Percentiles rank a stretch among this genome's conserved stretches.
phyloP scores from a whole-genome alignment of 1,284 basidiomycete genomes.

The Leccinum pallidistipes region DNA sequence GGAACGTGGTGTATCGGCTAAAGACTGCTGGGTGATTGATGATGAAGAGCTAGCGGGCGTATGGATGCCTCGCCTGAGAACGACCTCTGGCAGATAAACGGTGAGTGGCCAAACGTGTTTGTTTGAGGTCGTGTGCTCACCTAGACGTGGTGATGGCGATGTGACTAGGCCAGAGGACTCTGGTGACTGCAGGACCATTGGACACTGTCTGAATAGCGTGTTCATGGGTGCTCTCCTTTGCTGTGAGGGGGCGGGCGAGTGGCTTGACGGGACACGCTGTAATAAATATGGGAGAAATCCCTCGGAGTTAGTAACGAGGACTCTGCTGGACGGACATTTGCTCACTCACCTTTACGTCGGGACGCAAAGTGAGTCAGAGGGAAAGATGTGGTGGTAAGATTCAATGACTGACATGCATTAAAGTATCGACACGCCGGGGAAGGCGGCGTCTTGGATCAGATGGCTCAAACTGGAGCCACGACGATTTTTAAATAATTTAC shows the following conservation, averaged over 20 bases:
- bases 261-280: not conserved
- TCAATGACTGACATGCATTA: not conserved
- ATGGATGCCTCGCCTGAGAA: not conserved
- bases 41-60: not conserved
- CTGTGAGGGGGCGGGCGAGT: not conserved
- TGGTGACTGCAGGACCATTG: conserved; percentile 1
- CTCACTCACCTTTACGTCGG: not conserved
- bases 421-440: not conserved
- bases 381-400: not conserved
- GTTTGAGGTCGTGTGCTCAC: conserved; percentile 8
- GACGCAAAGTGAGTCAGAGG: not conserved
- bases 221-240: not conserved
- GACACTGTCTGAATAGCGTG: not conserved
- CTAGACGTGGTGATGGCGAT: conserved; percentile 1
- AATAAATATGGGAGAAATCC: not conserved
- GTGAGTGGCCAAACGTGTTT: conserved; percentile 3
- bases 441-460: conserved; percentile 3
- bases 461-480: not conserved
- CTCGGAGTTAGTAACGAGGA: not conserved
- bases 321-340: not conserved
- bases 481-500: not conserved
- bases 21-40: not conserved
- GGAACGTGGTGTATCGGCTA: not conserved
- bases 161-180: not conserved
- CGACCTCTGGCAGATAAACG: not conserved